Percentiles rank a stretch among this genome's conserved stretches.
These are phyloP conservation scores for Deuterostichococcus epilithicus DNA, from an alignment of 139 green algal genomes.

Conservation along the genomic window DNA sequence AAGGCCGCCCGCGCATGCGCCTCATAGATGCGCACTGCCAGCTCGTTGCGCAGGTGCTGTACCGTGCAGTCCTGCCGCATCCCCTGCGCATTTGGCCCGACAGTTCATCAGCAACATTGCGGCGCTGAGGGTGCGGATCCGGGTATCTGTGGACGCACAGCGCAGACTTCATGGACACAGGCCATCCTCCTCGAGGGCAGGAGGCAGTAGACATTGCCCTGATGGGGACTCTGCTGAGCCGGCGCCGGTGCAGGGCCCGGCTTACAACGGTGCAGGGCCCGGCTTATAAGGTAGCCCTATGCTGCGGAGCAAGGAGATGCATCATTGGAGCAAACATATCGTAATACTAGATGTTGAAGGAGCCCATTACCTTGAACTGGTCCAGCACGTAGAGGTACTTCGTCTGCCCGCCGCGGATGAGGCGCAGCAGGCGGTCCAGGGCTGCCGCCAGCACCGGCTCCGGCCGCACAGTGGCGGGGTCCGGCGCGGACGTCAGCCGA, in stretches of 20 bases:
- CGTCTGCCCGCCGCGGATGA: conserved; percentile 33
- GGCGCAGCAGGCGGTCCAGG: conserved; percentile 49
- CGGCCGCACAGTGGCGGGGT: conserved; percentile 63
- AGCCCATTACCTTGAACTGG: conserved; percentile 74
- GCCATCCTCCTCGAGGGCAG: no score
- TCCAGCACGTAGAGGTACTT: conserved; percentile 75
- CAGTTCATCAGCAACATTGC: neutral
- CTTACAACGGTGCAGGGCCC: no score
- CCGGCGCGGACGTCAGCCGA: conserved; percentile 70
- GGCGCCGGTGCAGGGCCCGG: no score
- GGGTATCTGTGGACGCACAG: no score
- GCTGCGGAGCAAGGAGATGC: neutral
- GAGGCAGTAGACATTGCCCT: no score
- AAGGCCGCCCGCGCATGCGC: conserved; percentile 70
- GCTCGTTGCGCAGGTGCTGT: conserved; percentile 65
- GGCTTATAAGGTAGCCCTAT: no score
- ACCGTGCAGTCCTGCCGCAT: conserved; percentile 89
- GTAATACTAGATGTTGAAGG: neutral
- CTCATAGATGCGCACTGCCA: conserved; percentile 80
- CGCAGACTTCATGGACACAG: no score
- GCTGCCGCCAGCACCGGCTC: conserved; percentile 57
- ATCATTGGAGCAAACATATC: neutral
- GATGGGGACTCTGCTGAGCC: no score
- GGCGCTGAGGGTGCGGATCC: no score
- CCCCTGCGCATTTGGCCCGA: conserved; percentile 23